These are phyloP conservation scores for Plasmopara halstedii DNA, from an alignment of 352 stramenopile genomes.

Conservation along the genomic window DNA sequence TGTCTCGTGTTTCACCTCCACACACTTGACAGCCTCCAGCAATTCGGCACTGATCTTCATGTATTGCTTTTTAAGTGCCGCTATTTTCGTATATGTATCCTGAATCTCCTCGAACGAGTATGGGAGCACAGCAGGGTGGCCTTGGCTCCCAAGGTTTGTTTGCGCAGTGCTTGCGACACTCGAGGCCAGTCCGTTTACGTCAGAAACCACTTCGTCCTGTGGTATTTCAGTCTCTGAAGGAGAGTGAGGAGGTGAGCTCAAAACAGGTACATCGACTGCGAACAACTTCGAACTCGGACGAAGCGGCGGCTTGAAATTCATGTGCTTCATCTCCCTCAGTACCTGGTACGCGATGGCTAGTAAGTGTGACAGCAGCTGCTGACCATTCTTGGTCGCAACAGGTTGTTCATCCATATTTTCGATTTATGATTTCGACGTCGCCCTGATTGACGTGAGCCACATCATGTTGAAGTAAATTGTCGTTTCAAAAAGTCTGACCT, in stretches of 20 bases:
- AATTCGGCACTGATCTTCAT: constrained; percentile 64
- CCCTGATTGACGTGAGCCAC: background rate
- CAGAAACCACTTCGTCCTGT: constrained; percentile 32
- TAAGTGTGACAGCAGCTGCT: constrained; percentile 58
- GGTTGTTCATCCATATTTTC: constrained; percentile 17
- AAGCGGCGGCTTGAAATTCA: constrained; percentile 78
- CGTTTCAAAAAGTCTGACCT: background rate
- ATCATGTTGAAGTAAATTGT: constrained; percentile 7
- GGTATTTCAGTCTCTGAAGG: constrained; percentile 26
- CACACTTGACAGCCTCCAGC: constrained; percentile 43
- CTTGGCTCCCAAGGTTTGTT: constrained; percentile 12
- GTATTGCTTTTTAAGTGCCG: constrained; percentile 72
- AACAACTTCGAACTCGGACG: constrained; percentile 76
- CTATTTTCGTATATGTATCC: constrained; percentile 81
- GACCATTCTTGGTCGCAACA: constrained; percentile 28
- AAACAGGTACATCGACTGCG: constrained; percentile 31
- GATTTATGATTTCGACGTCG: background rate
- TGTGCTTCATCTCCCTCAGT: constrained; percentile 74
- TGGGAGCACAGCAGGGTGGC: constrained; percentile 47
- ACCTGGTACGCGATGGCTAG: constrained; percentile 70
- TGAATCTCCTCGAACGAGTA: constrained; percentile 80
- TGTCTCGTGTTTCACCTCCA: constrained; percentile 23
- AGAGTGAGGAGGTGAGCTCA: constrained; percentile 23
- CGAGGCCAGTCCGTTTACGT: constrained; percentile 42
- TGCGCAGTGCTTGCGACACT: constrained; percentile 21